A percentile compares a stretch with the other conserved stretches of the same genome.
Evolutionary conservation across 768 basidiomycete genomes (phyloP).

Genomic region (Lactarius pseudohatsudake): DNA sequence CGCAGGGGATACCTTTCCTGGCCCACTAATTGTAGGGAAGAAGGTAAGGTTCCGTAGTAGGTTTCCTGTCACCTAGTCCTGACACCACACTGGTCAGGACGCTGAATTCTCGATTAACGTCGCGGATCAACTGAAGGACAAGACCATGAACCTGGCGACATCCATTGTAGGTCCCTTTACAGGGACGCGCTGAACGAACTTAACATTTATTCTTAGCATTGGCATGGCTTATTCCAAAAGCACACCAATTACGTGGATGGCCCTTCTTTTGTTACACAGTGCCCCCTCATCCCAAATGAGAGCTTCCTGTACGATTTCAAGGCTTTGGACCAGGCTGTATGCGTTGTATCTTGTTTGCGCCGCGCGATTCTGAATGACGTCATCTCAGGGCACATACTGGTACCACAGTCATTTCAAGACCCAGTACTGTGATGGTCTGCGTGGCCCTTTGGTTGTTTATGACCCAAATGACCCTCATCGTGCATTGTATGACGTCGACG

Average conservation of each 20-base stretch:
- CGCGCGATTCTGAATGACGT: not conserved
- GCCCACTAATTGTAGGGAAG: not conserved
- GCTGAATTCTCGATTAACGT: constrained; percentile 4
- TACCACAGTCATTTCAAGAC: constrained; percentile 43
- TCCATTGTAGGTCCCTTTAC: not conserved
- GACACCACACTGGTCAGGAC: not conserved
- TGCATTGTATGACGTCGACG: constrained; percentile 36
- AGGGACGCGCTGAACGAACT: not conserved
- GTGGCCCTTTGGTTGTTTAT: constrained; percentile 38
- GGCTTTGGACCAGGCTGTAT: constrained; percentile 36
- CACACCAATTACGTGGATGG: constrained; percentile 27
- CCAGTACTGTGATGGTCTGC: constrained; percentile 45
- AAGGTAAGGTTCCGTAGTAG: not conserved
- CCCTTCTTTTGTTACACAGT: constrained; percentile 38
- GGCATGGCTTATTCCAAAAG: constrained; percentile 29
- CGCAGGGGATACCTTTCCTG: constrained; percentile 5
- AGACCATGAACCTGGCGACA: not conserved
- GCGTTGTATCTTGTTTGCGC: not conserved
- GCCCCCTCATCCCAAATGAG: constrained; percentile 42
- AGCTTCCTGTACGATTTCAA: constrained; percentile 43
- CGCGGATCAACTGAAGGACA: not conserved
- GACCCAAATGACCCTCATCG: constrained; percentile 34
- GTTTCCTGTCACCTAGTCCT: not conserved
- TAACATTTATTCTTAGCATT: constrained; percentile 11
- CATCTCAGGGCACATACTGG: constrained; percentile 34